Evolutionary conservation across 208 protist genomes (phyloP).

Genomic region (Acanthamoeba divionensis): DNA sequence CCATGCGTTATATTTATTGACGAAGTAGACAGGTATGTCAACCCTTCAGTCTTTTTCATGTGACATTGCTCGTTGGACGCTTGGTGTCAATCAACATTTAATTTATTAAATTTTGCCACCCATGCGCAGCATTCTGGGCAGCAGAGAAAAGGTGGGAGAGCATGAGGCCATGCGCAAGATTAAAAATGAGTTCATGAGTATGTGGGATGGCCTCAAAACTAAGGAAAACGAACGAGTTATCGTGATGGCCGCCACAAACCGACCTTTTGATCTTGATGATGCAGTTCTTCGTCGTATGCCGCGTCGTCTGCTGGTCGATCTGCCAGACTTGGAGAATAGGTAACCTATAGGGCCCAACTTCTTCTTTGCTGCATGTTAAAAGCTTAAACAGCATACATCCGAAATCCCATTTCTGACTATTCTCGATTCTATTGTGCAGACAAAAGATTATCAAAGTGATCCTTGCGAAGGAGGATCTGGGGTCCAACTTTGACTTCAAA

Average conservation of each 20-base stretch:
- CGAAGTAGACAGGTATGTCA: conserved; percentile 72
- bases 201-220: conserved; percentile 77
- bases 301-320: conserved; percentile 70
- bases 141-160: conserved; percentile 65
- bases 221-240: conserved; percentile 73
- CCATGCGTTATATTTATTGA: conserved; percentile 80
- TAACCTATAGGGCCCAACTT: not conserved
- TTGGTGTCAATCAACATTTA: too few species aligned
- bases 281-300: conserved; percentile 76
- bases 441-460: conserved; percentile 66
- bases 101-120: too few species aligned
- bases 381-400: not conserved
- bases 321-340: conserved; percentile 68
- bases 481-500: conserved; percentile 57
- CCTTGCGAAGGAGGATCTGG: conserved; percentile 64
- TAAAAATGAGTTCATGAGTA: conserved; percentile 80
- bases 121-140: conserved; percentile 71
- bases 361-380: too few species aligned
- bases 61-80: too few species aligned
- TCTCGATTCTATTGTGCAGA: not conserved
- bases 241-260: conserved; percentile 79
- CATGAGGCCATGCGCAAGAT: conserved; percentile 82
- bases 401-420: not conserved
- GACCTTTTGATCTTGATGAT: conserved; percentile 79
- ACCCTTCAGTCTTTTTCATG: too few species aligned